phyloP scores from a whole-genome alignment of 495 filamentous ascomycete genomes.

The Penicillium pulvis region DNA sequence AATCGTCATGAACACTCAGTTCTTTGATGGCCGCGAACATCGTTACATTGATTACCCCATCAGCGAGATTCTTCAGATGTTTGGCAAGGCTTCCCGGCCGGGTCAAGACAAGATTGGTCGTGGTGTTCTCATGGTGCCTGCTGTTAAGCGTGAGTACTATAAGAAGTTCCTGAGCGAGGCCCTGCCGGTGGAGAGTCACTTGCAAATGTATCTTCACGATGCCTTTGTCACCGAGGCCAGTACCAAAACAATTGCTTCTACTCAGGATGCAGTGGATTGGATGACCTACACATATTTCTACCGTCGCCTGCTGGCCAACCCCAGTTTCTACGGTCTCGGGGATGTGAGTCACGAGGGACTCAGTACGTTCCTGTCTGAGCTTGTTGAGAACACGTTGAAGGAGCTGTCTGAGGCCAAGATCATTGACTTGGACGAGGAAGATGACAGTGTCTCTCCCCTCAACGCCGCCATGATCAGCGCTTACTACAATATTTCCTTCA shows the following conservation, averaged over 20 bases:
- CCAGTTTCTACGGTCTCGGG: slow-evolving; percentile 90
- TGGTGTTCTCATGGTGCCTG: slow-evolving; percentile 92
- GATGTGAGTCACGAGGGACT: slow-evolving; percentile 91
- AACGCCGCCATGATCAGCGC: slow-evolving; percentile 98
- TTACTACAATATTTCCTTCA: slow-evolving; percentile 99
- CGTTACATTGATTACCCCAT: slow-evolving; percentile 97
- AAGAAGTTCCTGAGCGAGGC: slow-evolving; percentile 98
- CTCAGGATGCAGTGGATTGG: slow-evolving; percentile 98
- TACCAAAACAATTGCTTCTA: slow-evolving; percentile 88
- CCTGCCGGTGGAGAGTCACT: slow-evolving; percentile 90
- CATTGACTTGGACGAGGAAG: slow-evolving; percentile 95
- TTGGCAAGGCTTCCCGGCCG: slow-evolving; percentile 84
- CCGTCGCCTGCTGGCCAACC: slow-evolving; percentile 92
- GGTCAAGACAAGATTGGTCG: slow-evolving; percentile 78
- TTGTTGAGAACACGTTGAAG: slow-evolving; percentile 90
- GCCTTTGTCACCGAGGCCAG: slow-evolving; percentile 97
- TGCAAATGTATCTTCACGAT: slow-evolving; percentile 89
- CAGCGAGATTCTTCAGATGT: slow-evolving; percentile 99
- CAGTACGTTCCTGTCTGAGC: slow-evolving; percentile 90
- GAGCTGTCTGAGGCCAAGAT: slow-evolving; percentile 93
- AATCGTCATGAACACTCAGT: slow-evolving; percentile 98
- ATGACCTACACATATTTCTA: slow-evolving; percentile 99
- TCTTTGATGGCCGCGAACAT: slow-evolving; percentile 95
- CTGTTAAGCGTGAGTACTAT: slow-evolving; percentile 95
- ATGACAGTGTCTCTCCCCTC: slow-evolving; percentile 84